A percentile compares a stretch with the other conserved stretches of the same genome.
Conservation (phyloP, 2,329 filamentous ascomycete species). For the Apiospora rasikravindrae region DNA sequence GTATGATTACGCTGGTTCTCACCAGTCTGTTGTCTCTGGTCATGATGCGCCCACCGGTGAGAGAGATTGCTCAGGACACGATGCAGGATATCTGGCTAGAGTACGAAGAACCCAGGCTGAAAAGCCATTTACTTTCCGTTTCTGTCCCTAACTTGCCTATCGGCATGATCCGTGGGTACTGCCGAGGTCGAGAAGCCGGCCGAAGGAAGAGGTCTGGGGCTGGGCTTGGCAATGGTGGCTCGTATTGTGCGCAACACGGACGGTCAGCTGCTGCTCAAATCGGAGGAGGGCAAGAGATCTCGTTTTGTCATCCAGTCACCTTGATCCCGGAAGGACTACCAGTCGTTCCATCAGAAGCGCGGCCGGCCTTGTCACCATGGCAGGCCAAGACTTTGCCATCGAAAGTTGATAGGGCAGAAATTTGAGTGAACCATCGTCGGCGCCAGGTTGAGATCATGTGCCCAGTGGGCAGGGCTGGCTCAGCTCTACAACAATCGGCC, state of each 20-base stretch:
- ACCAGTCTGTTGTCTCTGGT: conserved; percentile 70
- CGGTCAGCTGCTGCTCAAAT: conserved; percentile 83
- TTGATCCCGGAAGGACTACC: conserved; percentile 38
- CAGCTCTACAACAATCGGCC: conserved; percentile 97
- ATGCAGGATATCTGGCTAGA: conserved; percentile 73
- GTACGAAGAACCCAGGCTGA: conserved; percentile 63
- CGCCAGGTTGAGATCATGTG: too few relatives aligned
- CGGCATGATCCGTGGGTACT: too few relatives aligned
- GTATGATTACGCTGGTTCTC: conserved; percentile 66
- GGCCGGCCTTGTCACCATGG: too few relatives aligned
- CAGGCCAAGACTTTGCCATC: too few relatives aligned
- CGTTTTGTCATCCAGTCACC: conserved; percentile 81
- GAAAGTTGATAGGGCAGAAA: too few relatives aligned
- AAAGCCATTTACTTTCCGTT: too few relatives aligned
- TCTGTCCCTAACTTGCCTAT: too few relatives aligned
- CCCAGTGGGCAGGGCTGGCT: conserved; percentile 57
- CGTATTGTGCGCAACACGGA: conserved; percentile 89
- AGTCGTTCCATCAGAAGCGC: too few relatives aligned
- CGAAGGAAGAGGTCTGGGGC: conserved; percentile 64
- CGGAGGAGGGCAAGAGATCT: conserved; percentile 81
- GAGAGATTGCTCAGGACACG: conserved; percentile 66
- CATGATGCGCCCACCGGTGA: conserved; percentile 70
- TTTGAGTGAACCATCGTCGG: too few relatives aligned
- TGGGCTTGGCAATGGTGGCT: conserved; percentile 88
- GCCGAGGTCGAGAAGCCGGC: conserved; percentile 37